These are phyloP conservation scores for Stagonosporopsis tanaceti DNA, from an alignment of 2,329 filamentous ascomycete genomes.

Conservation along the genomic window DNA sequence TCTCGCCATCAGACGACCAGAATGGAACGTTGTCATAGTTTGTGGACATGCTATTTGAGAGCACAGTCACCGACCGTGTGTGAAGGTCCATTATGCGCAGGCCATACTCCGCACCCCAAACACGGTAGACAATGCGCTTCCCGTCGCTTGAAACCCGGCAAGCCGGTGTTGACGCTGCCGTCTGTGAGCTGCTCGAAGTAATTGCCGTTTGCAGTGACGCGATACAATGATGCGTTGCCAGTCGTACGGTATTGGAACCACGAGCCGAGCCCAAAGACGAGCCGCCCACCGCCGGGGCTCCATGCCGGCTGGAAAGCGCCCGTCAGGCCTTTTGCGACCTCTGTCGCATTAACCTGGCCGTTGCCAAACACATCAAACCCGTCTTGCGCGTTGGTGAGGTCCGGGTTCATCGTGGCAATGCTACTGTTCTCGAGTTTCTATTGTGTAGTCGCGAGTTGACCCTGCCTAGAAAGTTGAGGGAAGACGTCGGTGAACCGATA, in stretches of 20 bases:
- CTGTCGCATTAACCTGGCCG: slow-evolving; percentile 25
- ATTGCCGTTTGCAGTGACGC: too few species aligned
- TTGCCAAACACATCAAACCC: slow-evolving; percentile 36
- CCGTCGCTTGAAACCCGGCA: slow-evolving; percentile 53
- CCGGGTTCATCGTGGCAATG: slow-evolving; percentile 44
- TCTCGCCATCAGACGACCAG: slow-evolving; percentile 52
- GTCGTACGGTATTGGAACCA: slow-evolving; percentile 47
- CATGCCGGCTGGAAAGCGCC: too few species aligned
- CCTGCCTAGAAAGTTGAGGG: slow-evolving; percentile 42
- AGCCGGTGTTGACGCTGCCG: slow-evolving; percentile 49
- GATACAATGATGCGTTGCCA: too few species aligned
- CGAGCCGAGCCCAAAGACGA: slow-evolving; percentile 51
- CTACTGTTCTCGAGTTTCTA: slow-evolving; percentile 54
- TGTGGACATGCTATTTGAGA: slow-evolving; percentile 45
- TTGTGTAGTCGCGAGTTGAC: slow-evolving; percentile 47
- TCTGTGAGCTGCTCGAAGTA: slow-evolving; percentile 46
- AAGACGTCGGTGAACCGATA: slow-evolving; percentile 56
- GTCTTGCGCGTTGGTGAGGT: slow-evolving; percentile 34
- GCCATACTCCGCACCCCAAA: slow-evolving; percentile 23
- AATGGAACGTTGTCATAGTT: slow-evolving; percentile 49
- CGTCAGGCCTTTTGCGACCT: too few species aligned
- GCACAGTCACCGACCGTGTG: slow-evolving; percentile 32
- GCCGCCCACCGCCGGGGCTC: too few species aligned
- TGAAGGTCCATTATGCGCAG: slow-evolving; percentile 46
- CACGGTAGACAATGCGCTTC: slow-evolving; percentile 44